Evolutionary conservation across 345 rosid species (phyloP), one percentile per base, ranked within the genome.

Genomic region (Acer yangbiense): DNA sequence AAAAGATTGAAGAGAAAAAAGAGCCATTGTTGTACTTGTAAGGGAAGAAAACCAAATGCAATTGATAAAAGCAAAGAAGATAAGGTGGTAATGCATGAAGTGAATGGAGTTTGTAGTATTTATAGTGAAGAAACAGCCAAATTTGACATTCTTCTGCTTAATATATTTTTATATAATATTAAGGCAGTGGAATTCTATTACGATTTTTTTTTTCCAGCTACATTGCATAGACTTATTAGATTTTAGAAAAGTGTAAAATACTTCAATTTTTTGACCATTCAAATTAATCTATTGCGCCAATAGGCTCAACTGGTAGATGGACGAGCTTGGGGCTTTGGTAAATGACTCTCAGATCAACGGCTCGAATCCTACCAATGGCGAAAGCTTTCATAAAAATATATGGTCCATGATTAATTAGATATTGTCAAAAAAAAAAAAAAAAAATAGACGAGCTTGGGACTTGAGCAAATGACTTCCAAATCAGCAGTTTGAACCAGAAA

Each of bases 101-200:
- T 14, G 32, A 76, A 63, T 13, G 55, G 76, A 78, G 78, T 11
- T 39, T 74, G 76, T 68, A 23, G 81, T 81, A 85, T 89, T 90
- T 90, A 89, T 90, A 82, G 78, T 46, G 74, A 73, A 78, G 61
- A 13, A 65, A 69, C 48, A 74, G 72, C 50, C 81, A 44, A 62
- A 63, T 82, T 83, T 84, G 87, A 81, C 83, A 68, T 74, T 86
- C 72, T 63, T 86, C 72, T 63, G 20, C 74, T 27, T 11, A 9
- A 48, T 43, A 58, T 41, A 17, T 11, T 2, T 71, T 21, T 52
- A 50, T 43, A 32, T 43, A 43, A 43, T 43, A 43, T 43, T 43
- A 13, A 69, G 18, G 7, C 4, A 73, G 80, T 73, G 72, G 78
- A 77, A 48, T 70, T 71, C 69, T 77, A 41, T 27, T 79, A 39